Evolutionary conservation across 768 basidiomycete species (phyloP).

Genomic region (Pisolithus orientalis): DNA sequence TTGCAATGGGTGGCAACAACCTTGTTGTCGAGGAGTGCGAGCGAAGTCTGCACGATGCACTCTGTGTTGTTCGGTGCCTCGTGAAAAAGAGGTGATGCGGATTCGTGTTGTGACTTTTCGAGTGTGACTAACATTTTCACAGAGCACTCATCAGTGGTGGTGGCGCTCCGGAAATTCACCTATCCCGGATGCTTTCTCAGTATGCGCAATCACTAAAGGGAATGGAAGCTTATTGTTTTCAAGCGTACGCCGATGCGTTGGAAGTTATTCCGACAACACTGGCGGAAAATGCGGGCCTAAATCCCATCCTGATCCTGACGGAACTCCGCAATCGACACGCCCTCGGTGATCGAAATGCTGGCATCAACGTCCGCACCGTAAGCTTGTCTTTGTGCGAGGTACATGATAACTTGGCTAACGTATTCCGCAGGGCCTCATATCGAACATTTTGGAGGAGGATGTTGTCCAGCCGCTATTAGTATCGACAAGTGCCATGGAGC

Average conservation of each 20-base stretch:
- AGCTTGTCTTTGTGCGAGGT: slow-evolving; percentile 12
- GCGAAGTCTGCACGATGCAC: slow-evolving; percentile 94
- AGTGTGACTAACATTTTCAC: slow-evolving; percentile 4
- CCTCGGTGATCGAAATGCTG: slow-evolving; percentile 87
- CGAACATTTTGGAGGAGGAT: slow-evolving; percentile 95
- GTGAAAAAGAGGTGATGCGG: slow-evolving; percentile 90
- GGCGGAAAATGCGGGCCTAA: slow-evolving; percentile 97
- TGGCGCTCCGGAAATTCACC: slow-evolving; percentile 96
- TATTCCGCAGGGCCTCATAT: slow-evolving; percentile 74
- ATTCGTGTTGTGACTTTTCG: neutral
- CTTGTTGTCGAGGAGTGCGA: slow-evolving; percentile 96
- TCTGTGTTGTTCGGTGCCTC: slow-evolving; percentile 97
- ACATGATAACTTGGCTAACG: slow-evolving; percentile 5
- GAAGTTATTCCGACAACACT: slow-evolving; percentile 97
- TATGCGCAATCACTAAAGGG: slow-evolving; percentile 91
- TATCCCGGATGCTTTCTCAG: slow-evolving; percentile 86
- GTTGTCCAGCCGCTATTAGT: slow-evolving; percentile 95
- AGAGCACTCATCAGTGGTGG: slow-evolving; percentile 94
- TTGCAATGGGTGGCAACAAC: slow-evolving; percentile 89
- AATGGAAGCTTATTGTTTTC: slow-evolving; percentile 99
- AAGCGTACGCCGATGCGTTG: slow-evolving; percentile 94
- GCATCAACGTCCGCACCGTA: slow-evolving; percentile 97
- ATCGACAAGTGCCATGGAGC: slow-evolving; percentile 90
- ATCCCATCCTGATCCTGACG: slow-evolving; percentile 97
- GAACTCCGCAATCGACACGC: slow-evolving; percentile 97